A percentile compares a stretch with the other conserved stretches of the same genome.
Evolutionary conservation across 352 stramenopile species (phyloP).

Genomic region (Globisporangium irregulare): DNA sequence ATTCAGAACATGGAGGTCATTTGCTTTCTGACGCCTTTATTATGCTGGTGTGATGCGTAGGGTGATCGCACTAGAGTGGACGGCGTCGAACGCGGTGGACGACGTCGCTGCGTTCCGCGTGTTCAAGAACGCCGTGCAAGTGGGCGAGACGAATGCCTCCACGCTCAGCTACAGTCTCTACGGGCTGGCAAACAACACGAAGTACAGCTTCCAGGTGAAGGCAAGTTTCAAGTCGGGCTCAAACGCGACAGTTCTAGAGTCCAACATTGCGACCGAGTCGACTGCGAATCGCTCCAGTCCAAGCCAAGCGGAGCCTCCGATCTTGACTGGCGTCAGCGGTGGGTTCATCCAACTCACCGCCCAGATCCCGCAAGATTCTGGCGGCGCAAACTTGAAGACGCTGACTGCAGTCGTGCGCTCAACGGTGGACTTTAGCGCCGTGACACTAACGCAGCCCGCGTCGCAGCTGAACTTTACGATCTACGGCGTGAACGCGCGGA

Average conservation of each 20-base stretch:
- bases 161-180: conserved; percentile 8
- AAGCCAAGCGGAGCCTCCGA: background rate
- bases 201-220: conserved; percentile 14
- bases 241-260: conserved; percentile 7
- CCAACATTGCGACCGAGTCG: background rate
- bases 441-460: conserved; percentile 3
- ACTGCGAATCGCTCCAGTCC: conserved; percentile 6
- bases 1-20: background rate
- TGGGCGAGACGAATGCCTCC: background rate
- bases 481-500: conserved; percentile 12
- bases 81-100: background rate
- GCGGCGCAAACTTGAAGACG: background rate
- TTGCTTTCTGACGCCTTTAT: background rate
- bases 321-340: background rate
- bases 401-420: conserved; percentile 9
- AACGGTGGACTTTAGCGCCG: conserved; percentile 3
- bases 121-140: conserved; percentile 1
- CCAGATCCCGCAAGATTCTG: background rate
- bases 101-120: conserved; percentile 14
- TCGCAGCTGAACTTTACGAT: background rate
- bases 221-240: background rate
- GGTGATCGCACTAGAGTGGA: conserved; percentile 11
- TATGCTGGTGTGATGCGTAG: background rate
- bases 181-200: conserved; percentile 10
- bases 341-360: conserved; percentile 2